Base-by-base conservation (phyloP, 768 basidiomycete genomes). In the Cantharellus anzutake region DNA sequence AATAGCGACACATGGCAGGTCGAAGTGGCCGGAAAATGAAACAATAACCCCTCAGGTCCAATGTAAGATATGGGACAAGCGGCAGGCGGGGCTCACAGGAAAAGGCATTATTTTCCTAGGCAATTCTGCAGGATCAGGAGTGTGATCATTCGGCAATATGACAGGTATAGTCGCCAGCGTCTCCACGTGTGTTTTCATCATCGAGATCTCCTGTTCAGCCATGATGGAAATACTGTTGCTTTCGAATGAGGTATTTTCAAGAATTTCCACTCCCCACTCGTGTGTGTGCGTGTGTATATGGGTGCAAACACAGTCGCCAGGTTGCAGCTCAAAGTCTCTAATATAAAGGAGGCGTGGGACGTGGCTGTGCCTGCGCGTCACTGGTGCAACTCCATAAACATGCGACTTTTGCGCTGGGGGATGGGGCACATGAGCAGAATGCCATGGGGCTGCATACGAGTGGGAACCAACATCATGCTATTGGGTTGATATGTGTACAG, bases 91-190 rank as follows among this genome's bases (percentile, higher is more conserved):
- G 62, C 64, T 60, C 60, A 86, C 86, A 55, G 80, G 80, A 60
- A 89, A 71, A 37, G 85, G 70, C 5, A 83, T 80, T n/a, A 88
- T 74, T 64, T 74, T 81, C 70, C 76, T 85, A 59, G 88, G 75
- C 7, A 78, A 78, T 62, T 81, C 74, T 58, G 82, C 80, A 57
- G 86, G 82, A 69, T 84, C 52, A 11, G 52, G 35, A 55, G 35
- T 83, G 70, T 85, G 88, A 70, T 87, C 82, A 70, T 89, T 80
- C 42, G 73, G 69, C 66, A 81, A 89, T 2, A 73, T 74, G 60
- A 89, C 75, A 35, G 83, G 82, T 68, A 86, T 83, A 2, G 75
- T 72, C 0, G 79, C 74, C 64, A 91, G 67, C 7, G 79, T 80
- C 62, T 79, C 81, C 60, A 80, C 68, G 63, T 83, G 81, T 2